These are phyloP conservation scores for Prosopis cineraria DNA, from an alignment of 306 rosid species.

Conservation along the genomic window DNA sequence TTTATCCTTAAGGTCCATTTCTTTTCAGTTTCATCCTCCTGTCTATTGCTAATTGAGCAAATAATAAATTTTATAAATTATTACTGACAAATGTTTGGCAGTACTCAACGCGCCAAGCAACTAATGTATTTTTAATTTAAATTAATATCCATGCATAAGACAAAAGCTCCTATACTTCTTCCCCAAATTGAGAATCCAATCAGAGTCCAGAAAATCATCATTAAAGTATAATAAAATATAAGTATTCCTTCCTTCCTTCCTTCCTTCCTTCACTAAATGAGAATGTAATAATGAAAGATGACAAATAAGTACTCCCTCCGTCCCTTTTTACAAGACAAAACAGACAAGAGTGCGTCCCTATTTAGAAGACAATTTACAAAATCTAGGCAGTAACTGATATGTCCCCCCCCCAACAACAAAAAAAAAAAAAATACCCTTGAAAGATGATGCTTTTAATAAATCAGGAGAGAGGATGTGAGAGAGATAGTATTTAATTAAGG, in stretches of 20 bases:
- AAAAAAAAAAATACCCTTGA: no score
- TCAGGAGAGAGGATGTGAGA: no score
- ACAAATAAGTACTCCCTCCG: no score
- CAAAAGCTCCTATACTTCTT: not conserved
- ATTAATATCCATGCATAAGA: conserved; percentile 5
- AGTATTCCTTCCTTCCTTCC: not conserved
- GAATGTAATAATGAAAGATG: not conserved
- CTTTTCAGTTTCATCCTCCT: not conserved
- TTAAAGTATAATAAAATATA: conserved; percentile 9
- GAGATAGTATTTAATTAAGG: no score
- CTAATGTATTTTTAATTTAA: not conserved
- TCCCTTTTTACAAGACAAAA: no score
- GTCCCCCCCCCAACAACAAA: no score
- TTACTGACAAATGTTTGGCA: not conserved
- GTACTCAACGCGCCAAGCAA: not conserved
- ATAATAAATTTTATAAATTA: not conserved
- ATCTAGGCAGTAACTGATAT: no score
- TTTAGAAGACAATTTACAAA: no score
- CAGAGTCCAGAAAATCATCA: not conserved
- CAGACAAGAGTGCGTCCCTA: no score
- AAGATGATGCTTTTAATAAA: no score
- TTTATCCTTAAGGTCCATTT: conserved; percentile 17
- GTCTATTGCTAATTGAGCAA: not conserved
- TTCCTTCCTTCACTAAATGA: no score
- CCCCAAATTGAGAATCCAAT: conserved; percentile 1